These are phyloP conservation scores for Venturia asperata DNA, from an alignment of 2,329 filamentous ascomycete genomes.

Conservation along the genomic window DNA sequence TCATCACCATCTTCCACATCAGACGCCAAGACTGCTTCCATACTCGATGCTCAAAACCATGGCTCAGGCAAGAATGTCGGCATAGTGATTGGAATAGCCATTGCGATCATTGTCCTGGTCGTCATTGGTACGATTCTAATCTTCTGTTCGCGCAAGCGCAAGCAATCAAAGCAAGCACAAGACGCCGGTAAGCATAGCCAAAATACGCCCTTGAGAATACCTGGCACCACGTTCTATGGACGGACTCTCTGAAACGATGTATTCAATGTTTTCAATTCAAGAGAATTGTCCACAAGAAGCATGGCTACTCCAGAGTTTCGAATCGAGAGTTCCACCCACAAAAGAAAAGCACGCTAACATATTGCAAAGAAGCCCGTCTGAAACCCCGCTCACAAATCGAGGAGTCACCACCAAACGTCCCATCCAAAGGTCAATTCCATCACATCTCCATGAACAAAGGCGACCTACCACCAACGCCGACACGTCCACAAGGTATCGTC, in stretches of 20 bases:
- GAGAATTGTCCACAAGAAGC: neutral
- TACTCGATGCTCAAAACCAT: neutral
- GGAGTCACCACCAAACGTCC: neutral
- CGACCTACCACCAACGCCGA: slow-evolving; percentile 2
- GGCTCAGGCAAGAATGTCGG: slow-evolving; percentile 3
- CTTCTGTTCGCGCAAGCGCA: slow-evolving; percentile 9
- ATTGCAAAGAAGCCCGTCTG: slow-evolving; percentile 4
- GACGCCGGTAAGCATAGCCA: neutral
- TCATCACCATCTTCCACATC: neutral
- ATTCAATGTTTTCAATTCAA: neutral
- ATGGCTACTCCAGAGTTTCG: neutral
- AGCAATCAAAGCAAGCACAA: slow-evolving; percentile 2
- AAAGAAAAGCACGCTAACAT: neutral
- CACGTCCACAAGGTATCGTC: slow-evolving; percentile 2
- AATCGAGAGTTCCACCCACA: neutral
- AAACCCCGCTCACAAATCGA: neutral
- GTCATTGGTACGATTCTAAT: neutral
- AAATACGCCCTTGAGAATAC: neutral
- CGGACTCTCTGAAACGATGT: neutral
- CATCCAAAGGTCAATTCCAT: neutral
- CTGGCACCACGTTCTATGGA: neutral
- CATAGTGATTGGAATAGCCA: neutral
- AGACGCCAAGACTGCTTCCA: neutral
- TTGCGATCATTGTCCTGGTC: neutral
- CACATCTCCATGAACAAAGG: neutral